phyloP scores from a whole-genome alignment of 208 protist genomes.

The Leishmania amazonensis region DNA sequence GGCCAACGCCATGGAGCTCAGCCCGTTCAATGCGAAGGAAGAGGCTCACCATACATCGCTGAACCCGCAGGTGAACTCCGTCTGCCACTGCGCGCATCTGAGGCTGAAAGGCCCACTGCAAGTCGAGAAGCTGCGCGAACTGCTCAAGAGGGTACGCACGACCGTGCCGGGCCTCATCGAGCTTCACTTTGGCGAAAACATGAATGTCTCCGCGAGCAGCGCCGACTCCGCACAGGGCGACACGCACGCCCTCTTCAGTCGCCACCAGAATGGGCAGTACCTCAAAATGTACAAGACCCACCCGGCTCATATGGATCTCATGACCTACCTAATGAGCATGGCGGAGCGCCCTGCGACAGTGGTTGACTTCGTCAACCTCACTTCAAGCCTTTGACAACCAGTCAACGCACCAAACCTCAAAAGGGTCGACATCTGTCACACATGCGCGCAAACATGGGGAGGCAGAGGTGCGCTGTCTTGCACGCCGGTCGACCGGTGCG shows the following conservation, averaged over 20 bases:
- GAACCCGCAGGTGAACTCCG: slow-evolving; percentile 36
- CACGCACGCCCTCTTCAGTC: slow-evolving; percentile 58
- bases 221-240: slow-evolving; percentile 33
- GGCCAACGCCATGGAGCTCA: slow-evolving; percentile 16
- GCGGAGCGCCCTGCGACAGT: slow-evolving; percentile 36
- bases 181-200: slow-evolving; percentile 61
- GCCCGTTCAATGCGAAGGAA: not conserved
- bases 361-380: slow-evolving; percentile 55
- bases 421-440: not conserved
- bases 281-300: slow-evolving; percentile 44
- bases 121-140: slow-evolving; percentile 24
- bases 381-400: slow-evolving; percentile 36
- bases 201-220: slow-evolving; percentile 40
- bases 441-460: not conserved
- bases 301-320: slow-evolving; percentile 36
- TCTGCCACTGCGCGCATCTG: slow-evolving; percentile 50
- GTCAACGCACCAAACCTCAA: not conserved
- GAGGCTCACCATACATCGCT: slow-evolving; percentile 20
- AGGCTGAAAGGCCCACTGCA: slow-evolving; percentile 38
- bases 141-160: slow-evolving; percentile 32
- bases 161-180: slow-evolving; percentile 59
- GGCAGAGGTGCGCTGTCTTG: not conserved
- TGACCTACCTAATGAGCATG: slow-evolving; percentile 35
- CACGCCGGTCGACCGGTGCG: not conserved
- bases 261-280: slow-evolving; percentile 40